These are phyloP conservation scores for Bipolaris oryzae DNA, from an alignment of 2,329 filamentous ascomycete species.

Conservation along the genomic window DNA sequence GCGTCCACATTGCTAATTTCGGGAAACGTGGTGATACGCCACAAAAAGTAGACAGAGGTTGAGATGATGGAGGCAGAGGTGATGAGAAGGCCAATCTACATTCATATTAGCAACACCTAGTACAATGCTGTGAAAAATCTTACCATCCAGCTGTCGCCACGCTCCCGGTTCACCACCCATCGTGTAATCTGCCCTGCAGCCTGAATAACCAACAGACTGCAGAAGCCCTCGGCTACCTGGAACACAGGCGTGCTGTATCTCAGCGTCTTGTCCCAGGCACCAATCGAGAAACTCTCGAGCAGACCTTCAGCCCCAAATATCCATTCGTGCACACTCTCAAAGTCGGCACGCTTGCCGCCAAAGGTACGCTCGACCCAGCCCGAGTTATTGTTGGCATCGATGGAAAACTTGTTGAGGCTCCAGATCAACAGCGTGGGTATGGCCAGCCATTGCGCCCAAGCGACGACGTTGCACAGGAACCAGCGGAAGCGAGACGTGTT, in stretches of 20 bases:
- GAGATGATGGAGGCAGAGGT: constrained; percentile 90
- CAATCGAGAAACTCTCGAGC: constrained; percentile 78
- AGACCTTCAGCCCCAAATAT: constrained; percentile 85
- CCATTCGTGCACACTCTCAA: constrained; percentile 78
- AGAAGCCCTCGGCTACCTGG: constrained; percentile 94
- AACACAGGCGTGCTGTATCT: constrained; percentile 93
- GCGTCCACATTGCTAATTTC: constrained; percentile 92
- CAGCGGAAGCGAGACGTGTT: constrained; percentile 76
- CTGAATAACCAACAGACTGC: constrained; percentile 93
- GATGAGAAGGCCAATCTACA: constrained; percentile 82
- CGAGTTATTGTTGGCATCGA: constrained; percentile 73
- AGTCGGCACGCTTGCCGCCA: constrained; percentile 65
- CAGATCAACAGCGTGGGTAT: constrained; percentile 89
- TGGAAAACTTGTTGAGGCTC: constrained; percentile 92
- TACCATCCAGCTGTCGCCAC: constrained; percentile 97
- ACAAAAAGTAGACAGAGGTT: constrained; percentile 93
- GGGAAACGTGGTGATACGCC: constrained; percentile 91
- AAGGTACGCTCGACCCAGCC: constrained; percentile 86
- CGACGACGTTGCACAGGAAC: constrained; percentile 70
- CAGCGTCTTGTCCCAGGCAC: constrained; percentile 85
- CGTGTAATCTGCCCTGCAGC: constrained; percentile 91
- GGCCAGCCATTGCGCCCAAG: constrained; percentile 82
- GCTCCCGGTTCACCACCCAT: constrained; percentile 91
- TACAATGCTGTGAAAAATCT: constrained; percentile 43
- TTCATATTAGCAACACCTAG: constrained; percentile 40